Conservation (phyloP, 140 eudicot species). For the Bidens hawaiensis region DNA sequence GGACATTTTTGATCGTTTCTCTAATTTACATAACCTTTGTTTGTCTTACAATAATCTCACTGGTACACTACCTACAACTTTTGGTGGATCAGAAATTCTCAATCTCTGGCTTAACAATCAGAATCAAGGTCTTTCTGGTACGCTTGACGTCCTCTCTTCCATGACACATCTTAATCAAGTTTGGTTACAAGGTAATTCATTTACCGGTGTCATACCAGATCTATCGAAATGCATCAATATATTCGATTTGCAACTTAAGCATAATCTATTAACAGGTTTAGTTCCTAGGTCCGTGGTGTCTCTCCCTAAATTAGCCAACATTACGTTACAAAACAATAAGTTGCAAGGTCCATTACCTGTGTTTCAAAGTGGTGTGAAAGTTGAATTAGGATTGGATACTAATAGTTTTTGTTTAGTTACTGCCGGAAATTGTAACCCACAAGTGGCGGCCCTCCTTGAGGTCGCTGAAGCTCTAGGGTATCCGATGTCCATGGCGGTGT, state of each 20-base stretch:
- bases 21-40: conserved; percentile 31
- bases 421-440: conserved; percentile 50
- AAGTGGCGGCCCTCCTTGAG: conserved; percentile 46
- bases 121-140: conserved; percentile 34
- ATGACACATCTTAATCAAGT: conserved; percentile 50
- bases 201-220: too few relatives aligned
- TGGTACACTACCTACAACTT: conserved; percentile 41
- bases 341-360: conserved; percentile 57
- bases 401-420: conserved; percentile 41
- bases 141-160: conserved; percentile 34
- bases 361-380: conserved; percentile 24
- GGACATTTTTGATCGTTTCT: conserved; percentile 38
- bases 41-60: conserved; percentile 50
- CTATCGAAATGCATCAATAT: conserved; percentile 34
- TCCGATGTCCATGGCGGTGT: conserved; percentile 46
- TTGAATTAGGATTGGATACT: background rate
- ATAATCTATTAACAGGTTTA: conserved; percentile 53
- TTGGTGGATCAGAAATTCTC: conserved; percentile 34
- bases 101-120: conserved; percentile 58
- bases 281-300: conserved; percentile 36
- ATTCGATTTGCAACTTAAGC: conserved; percentile 60
- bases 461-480: conserved; percentile 43
- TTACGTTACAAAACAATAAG: conserved; percentile 47
- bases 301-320: conserved; percentile 30
- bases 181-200: conserved; percentile 54